These are phyloP conservation scores for Athelia psychrophila DNA, from an alignment of 1,284 basidiomycete species.

Conservation along the genomic window DNA sequence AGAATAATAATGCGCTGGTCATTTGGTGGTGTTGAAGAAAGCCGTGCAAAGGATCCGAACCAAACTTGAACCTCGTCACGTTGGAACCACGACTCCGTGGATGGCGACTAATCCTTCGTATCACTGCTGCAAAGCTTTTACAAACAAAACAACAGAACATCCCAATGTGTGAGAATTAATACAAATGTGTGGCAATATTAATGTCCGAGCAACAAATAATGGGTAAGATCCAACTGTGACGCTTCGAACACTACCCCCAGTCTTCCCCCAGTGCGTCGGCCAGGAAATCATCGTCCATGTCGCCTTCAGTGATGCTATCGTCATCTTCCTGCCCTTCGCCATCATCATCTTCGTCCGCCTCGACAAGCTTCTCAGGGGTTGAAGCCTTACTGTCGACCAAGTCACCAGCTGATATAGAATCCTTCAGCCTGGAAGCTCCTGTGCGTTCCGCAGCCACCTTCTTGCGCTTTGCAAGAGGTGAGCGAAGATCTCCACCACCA, in stretches of 20 bases:
- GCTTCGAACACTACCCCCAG: conserved; percentile 49
- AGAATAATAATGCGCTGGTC: conserved; percentile 58
- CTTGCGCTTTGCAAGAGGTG: conserved; percentile 76
- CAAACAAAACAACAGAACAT: conserved; percentile 4
- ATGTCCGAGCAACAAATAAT: conserved; percentile 4
- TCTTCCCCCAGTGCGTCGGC: conserved; percentile 72
- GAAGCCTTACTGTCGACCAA: conserved; percentile 17
- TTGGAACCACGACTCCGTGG: not conserved
- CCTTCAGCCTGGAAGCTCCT: conserved; percentile 64
- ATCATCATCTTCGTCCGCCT: conserved; percentile 17
- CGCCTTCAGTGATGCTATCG: conserved; percentile 39
- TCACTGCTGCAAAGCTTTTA: not conserved
- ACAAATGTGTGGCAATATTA: not conserved
- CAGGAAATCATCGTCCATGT: conserved; percentile 63
- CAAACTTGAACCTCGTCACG: not conserved
- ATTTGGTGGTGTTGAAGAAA: not conserved
- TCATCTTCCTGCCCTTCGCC: conserved; percentile 24
- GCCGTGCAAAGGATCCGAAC: not conserved
- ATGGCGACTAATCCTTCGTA: not conserved
- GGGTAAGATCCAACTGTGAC: conserved; percentile 10
- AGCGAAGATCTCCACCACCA: conserved; percentile 42
- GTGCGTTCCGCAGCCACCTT: conserved; percentile 61
- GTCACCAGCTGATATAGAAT: conserved; percentile 60
- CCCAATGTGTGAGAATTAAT: conserved; percentile 1
- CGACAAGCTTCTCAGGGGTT: conserved; percentile 19